Conservation (phyloP, 306 rosid genomes). For the Hippophae rhamnoides region DNA sequence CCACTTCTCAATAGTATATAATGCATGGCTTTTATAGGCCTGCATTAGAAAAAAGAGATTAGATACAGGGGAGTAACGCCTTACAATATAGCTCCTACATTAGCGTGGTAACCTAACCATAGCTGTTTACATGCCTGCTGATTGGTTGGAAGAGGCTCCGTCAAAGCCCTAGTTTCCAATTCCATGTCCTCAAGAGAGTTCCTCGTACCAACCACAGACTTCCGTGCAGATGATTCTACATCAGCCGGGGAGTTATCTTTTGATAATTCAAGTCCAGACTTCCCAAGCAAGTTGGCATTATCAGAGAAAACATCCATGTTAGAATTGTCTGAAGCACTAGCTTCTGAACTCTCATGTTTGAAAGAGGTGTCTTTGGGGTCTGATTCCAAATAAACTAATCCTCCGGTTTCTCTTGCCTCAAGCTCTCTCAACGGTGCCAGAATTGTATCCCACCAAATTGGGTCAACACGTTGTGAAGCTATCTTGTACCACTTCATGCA, state of each 20-base stretch:
- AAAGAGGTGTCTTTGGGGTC: conserved; percentile 12
- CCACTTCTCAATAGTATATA: conserved; percentile 87
- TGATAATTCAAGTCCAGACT: conserved; percentile 13
- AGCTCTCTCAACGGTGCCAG: conserved; percentile 72
- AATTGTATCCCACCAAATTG: conserved; percentile 79
- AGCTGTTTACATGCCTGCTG: conserved; percentile 56
- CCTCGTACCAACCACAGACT: conserved; percentile 38
- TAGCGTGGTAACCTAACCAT: conserved; percentile 15
- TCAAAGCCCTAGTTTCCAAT: conserved; percentile 87
- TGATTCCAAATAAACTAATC: conserved; percentile 18
- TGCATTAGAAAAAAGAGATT: conserved; percentile 27
- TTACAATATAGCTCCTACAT: conserved; percentile 2
- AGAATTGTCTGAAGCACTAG: conserved; percentile 13
- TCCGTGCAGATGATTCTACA: conserved; percentile 23
- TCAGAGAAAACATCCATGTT: conserved; percentile 4
- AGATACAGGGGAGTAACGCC: conserved; percentile 3
- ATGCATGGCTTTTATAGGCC: conserved; percentile 80
- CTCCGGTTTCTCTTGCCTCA: conserved; percentile 58
- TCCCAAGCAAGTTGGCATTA: conserved; percentile 17
- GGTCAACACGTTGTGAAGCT: conserved; percentile 60
- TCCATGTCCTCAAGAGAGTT: conserved; percentile 84
- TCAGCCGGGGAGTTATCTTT: conserved; percentile 17
- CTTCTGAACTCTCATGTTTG: conserved; percentile 6
- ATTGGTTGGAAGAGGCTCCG: conserved; percentile 98
- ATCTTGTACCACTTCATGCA: conserved; percentile 85